Percentiles rank a stretch among this genome's conserved stretches.
phyloP scores from a whole-genome alignment of 2,329 filamentous ascomycete species.

The Berkeleyomyces rouxiae region DNA sequence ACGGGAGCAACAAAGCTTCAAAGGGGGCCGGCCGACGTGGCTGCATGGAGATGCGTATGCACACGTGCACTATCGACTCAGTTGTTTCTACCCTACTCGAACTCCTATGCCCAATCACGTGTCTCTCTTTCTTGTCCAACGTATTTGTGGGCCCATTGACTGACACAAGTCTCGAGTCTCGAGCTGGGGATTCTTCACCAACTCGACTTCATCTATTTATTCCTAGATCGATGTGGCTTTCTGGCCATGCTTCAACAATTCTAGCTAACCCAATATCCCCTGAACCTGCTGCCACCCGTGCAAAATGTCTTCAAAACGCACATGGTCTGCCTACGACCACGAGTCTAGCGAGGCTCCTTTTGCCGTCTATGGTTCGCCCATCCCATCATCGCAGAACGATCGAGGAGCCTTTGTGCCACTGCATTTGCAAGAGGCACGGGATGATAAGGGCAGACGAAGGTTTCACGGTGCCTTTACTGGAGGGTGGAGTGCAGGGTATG shows the following conservation, averaged over 20 bases:
- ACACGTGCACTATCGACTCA: too few species aligned
- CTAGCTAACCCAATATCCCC: neutral
- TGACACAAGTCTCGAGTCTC: too few species aligned
- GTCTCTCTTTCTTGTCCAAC: too few species aligned
- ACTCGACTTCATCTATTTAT: too few species aligned
- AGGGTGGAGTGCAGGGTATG: slow-evolving; percentile 81
- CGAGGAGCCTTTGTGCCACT: slow-evolving; percentile 83
- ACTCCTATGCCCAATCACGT: too few species aligned
- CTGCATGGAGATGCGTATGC: too few species aligned
- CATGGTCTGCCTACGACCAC: slow-evolving; percentile 60
- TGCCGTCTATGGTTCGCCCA: slow-evolving; percentile 66
- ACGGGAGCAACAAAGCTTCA: too few species aligned
- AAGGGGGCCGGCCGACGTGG: too few species aligned
- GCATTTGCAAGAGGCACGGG: slow-evolving; percentile 97
- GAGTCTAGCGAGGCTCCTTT: slow-evolving; percentile 57
- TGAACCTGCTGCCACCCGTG: neutral
- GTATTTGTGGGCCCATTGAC: too few species aligned
- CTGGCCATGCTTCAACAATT: neutral
- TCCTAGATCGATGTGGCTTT: too few species aligned
- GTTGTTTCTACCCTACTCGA: too few species aligned
- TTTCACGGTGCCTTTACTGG: slow-evolving; percentile 94
- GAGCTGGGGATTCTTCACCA: too few species aligned
- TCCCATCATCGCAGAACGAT: slow-evolving; percentile 70
- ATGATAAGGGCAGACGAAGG: slow-evolving; percentile 77
- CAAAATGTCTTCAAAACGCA: slow-evolving; percentile 62